Conservation (phyloP, 495 filamentous ascomycete genomes). For the Bacidia rubella region DNA sequence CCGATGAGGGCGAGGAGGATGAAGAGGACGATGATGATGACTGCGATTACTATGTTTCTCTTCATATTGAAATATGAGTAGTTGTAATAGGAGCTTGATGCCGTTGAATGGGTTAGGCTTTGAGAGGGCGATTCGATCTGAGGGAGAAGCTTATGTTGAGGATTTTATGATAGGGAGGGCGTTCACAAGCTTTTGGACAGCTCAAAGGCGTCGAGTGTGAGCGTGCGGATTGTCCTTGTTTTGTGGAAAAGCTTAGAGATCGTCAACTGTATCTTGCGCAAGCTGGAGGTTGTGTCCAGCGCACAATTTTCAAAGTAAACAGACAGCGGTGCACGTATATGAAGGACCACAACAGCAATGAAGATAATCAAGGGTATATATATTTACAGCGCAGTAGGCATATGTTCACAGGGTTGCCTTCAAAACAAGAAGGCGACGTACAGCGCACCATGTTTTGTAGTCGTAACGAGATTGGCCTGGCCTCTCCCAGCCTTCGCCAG, state of each 20-base stretch:
- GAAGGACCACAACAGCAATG: neutral
- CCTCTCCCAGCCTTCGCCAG: neutral
- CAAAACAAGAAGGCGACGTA: neutral
- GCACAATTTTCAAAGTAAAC: too few species aligned
- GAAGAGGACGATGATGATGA: slow-evolving; percentile 73
- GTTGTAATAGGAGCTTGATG: neutral
- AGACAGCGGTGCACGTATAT: too few species aligned
- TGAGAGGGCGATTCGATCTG: too few species aligned
- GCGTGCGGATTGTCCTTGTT: too few species aligned
- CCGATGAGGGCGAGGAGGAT: slow-evolving; percentile 55
- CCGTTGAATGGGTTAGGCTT: too few species aligned
- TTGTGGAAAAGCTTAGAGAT: too few species aligned
- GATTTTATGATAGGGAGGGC: too few species aligned
- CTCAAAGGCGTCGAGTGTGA: too few species aligned
- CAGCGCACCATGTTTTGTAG: slow-evolving; percentile 2
- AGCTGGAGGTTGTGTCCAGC: too few species aligned
- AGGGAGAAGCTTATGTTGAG: too few species aligned
- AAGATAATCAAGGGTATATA: neutral
- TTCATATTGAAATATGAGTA: slow-evolving; percentile 32
- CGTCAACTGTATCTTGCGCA: too few species aligned
- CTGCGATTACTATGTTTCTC: slow-evolving; percentile 65
- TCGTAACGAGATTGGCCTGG: neutral
- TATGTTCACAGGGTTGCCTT: neutral
- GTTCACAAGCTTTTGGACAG: too few species aligned
- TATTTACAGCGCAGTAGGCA: neutral